Percentiles rank a stretch among this genome's conserved stretches.
These are phyloP conservation scores for Medicago lupulina DNA, from an alignment of 306 rosid genomes.

Conservation along the genomic window DNA sequence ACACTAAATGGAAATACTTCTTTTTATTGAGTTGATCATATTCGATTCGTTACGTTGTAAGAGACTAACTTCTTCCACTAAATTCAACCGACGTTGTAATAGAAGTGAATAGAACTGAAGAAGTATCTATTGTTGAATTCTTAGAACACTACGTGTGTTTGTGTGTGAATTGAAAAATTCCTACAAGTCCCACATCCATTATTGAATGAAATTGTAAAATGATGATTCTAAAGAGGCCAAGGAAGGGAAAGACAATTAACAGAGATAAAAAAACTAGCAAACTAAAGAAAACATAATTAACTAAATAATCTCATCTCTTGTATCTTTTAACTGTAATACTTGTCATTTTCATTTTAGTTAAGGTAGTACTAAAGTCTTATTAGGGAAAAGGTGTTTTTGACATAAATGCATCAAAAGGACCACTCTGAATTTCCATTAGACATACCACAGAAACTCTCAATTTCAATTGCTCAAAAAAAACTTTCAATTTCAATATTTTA, in stretches of 20 bases:
- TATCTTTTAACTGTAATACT: background rate
- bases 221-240: too few relatives aligned
- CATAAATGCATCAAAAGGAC: constrained; percentile 5
- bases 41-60: too few relatives aligned
- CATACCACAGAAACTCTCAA: background rate
- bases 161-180: too few relatives aligned
- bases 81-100: too few relatives aligned
- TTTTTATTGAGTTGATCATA: too few relatives aligned
- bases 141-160: too few relatives aligned
- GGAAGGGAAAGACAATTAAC: background rate
- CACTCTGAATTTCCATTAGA: background rate
- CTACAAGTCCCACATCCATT: too few relatives aligned
- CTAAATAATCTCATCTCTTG: background rate
- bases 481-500: constrained; percentile 8
- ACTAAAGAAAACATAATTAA: background rate
- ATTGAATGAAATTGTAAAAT: too few relatives aligned
- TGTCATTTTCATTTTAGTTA: background rate
- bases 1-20: too few relatives aligned
- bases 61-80: too few relatives aligned
- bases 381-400: background rate
- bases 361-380: background rate
- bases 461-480: background rate
- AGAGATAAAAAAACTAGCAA: too few relatives aligned
- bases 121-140: background rate
- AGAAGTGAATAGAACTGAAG: too few relatives aligned